Base-by-base conservation (phyloP, 2,329 filamentous ascomycete genomes). In the Helminthosporium solani region DNA sequence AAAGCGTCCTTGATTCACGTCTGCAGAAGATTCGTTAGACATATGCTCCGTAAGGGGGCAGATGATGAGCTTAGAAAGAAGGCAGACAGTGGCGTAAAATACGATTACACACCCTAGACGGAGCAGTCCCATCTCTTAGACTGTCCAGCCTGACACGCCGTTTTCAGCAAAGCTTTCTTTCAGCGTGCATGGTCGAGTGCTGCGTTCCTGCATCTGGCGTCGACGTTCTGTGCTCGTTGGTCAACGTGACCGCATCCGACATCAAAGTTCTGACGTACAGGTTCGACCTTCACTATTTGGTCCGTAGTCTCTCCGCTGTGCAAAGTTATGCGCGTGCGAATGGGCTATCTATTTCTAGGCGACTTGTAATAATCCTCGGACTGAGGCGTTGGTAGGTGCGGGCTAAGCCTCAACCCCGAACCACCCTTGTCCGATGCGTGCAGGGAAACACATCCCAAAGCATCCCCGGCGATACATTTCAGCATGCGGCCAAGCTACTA, bases 381-480 rank as follows among this genome's bases (percentile, higher is more conserved):
- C 42, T 55, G 33, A 30, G 20, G 33, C 18, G 25, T 16, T 46
- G 53, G 58, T 50, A 44, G 45, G 46, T 46, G 47, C 44, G 46
- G 35, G 54, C 63, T 66, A 55, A 64, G 65, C 65, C 65, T 61
- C 64, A 61, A 55, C 48, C 44, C 50, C 52, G 46, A 60, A 42
- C 52, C 44, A 50, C 47, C 50, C 49, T 44, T 42, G 53, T 53
- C 51, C 41, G 50, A 52, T 51, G 42, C 46, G 47, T 42, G 46
- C 50, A 56, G 51, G 56, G 50, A 33, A 40, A 35, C 19, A 31
- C 15, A 28, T 33, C 47, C 52, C 42, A 42, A 44, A 48, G 44
- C 41, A 34, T 48, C 46, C 44, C 35, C 46, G 44, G 46, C 31
- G 34, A 47, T 43, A 49, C 37, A 51, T 46, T 44, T 14, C 40